phyloP scores from a whole-genome alignment of 1,284 basidiomycete species.

The Anthracocystis setariae region DNA sequence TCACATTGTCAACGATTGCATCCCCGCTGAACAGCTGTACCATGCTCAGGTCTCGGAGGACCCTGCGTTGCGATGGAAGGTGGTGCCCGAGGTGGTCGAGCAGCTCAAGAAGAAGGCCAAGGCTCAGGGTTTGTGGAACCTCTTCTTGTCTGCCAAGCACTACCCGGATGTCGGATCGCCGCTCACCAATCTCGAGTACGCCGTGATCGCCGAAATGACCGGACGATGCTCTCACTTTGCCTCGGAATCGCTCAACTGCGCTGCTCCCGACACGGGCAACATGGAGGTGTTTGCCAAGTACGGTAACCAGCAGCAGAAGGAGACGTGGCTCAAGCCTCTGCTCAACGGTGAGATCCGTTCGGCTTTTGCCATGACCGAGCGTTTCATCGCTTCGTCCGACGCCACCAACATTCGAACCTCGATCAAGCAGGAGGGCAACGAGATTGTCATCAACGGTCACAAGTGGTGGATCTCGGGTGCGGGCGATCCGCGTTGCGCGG shows the following conservation, averaged over 20 bases:
- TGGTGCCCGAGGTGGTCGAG: slow-evolving; percentile 81
- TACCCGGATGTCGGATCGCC: slow-evolving; percentile 84
- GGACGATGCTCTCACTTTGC: slow-evolving; percentile 83
- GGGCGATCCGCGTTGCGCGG: slow-evolving; percentile 86
- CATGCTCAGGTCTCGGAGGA: slow-evolving; percentile 85
- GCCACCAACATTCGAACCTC: slow-evolving; percentile 94
- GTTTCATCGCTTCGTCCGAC: slow-evolving; percentile 83
- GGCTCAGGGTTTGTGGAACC: slow-evolving; percentile 90
- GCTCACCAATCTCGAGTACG: slow-evolving; percentile 94
- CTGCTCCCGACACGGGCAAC: slow-evolving; percentile 88
- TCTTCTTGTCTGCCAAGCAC: slow-evolving; percentile 92
- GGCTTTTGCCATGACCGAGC: slow-evolving; percentile 69
- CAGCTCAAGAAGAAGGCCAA: slow-evolving; percentile 89
- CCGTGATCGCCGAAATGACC: slow-evolving; percentile 93
- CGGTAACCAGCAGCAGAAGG: slow-evolving; percentile 86
- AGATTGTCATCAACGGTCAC: slow-evolving; percentile 93
- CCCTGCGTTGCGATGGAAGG: slow-evolving; percentile 82
- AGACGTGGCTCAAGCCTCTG: slow-evolving; percentile 87
- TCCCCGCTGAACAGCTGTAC: slow-evolving; percentile 81
- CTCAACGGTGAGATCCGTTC: slow-evolving; percentile 92
- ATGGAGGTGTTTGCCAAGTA: slow-evolving; percentile 93
- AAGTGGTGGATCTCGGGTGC: slow-evolving; percentile 99
- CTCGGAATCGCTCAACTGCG: slow-evolving; percentile 88
- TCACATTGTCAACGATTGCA: slow-evolving; percentile 87
- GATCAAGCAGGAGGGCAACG: slow-evolving; percentile 83